Base-by-base conservation (phyloP, 2,329 filamentous ascomycete genomes). In the Ambrosiella xylebori region DNA sequence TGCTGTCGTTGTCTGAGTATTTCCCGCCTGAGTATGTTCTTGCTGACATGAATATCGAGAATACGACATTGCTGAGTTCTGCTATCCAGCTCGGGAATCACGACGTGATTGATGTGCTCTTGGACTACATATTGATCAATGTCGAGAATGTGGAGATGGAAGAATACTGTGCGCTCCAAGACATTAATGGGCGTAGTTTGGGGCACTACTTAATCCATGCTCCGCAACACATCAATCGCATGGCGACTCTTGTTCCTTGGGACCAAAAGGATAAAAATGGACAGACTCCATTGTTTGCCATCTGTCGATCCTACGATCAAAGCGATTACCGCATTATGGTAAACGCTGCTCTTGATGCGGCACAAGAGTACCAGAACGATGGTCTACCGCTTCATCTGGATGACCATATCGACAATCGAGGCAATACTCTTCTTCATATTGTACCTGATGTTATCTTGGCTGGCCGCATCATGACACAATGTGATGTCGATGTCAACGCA, bases 161-260 rank as follows among this genome's bases (percentile, higher is more conserved):
- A 49, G 71, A 74, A 6, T 97, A 98, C 66, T 71, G 97, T 53
- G 75, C 79, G 3, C 75, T 79, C 61, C 85, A 91, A 65, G 93
- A 98, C 66, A 81, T 79, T 41, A 85, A 89, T 73, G 93, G 91
- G 19, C 83, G 93, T 64, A 95, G 89, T 61, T 80, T 88, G 56
- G 93, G 85, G n/a, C 93, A 98, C 69, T 98, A 98, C 68, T 76
- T 98, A 13, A 98, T 98, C 71, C 86, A 95, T 66, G 84, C 88
- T 7, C 93, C 93, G 1, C 76, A 79, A 57, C 74, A 98, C 17
- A 93, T 98, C 63, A 73, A 75, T 50, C 77, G 79, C 57, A 84
- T 97, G 61, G 90, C 89, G 1, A 76, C 78, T 61, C 71, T 91
- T 63, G 74, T 98, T 57, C 86, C 88, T 7, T 98, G 93, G 93